Evolutionary conservation across 2,329 filamentous ascomycete species (phyloP).

Genomic region (Alternaria infectoria): DNA sequence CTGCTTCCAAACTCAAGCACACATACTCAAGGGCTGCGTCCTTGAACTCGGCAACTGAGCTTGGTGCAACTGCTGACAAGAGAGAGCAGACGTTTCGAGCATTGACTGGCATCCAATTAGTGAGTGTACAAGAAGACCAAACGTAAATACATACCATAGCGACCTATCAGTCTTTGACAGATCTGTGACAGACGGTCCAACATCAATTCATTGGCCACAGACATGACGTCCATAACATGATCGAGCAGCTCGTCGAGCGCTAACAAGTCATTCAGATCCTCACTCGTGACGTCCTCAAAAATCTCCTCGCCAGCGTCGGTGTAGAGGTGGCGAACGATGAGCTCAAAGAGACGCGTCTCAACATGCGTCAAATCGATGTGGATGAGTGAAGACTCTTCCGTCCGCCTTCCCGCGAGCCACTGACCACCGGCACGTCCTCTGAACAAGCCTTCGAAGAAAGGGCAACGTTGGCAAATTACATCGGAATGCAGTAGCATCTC

Average conservation of each 20-base stretch:
- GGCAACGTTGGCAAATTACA: slow-evolving; percentile 81
- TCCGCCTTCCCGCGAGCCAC: slow-evolving; percentile 79
- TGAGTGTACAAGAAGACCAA: slow-evolving; percentile 20
- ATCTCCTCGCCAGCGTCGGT: slow-evolving; percentile 80
- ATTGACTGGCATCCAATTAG: slow-evolving; percentile 34
- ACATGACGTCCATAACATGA: slow-evolving; percentile 88
- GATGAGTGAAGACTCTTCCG: slow-evolving; percentile 59
- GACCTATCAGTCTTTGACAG: slow-evolving; percentile 83
- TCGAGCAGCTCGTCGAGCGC: slow-evolving; percentile 82
- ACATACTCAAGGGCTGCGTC: slow-evolving; percentile 88
- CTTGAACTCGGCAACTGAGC: slow-evolving; percentile 84
- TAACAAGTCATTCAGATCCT: slow-evolving; percentile 56
- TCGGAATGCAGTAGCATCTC: slow-evolving; percentile 75
- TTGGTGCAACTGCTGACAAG: slow-evolving; percentile 84
- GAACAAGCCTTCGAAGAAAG: slow-evolving; percentile 91
- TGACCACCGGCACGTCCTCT: slow-evolving; percentile 82
- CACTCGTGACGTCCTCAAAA: slow-evolving; percentile 76
- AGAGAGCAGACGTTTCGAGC: slow-evolving; percentile 81
- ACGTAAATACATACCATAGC: slow-evolving; percentile 64
- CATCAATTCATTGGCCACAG: slow-evolving; percentile 92
- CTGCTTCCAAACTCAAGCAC: slow-evolving; percentile 86
- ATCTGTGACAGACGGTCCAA: slow-evolving; percentile 87
- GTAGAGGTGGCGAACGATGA: slow-evolving; percentile 83
- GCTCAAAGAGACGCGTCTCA: slow-evolving; percentile 72
- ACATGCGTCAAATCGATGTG: slow-evolving; percentile 85